Conservation (phyloP, 116 monocot genomes). For the Iris pallida region DNA sequence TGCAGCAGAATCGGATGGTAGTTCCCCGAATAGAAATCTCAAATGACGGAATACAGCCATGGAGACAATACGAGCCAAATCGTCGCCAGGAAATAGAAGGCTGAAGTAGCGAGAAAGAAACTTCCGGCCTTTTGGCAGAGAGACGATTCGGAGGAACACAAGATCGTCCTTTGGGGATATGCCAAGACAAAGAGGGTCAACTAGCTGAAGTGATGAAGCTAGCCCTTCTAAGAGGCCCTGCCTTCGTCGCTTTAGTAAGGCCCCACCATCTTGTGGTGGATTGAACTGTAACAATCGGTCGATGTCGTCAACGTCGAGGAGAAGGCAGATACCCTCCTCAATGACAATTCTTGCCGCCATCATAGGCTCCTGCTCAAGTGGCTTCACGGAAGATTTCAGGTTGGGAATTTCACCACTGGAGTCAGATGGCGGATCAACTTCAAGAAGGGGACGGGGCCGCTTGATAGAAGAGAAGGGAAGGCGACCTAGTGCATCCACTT, state of each 20-base stretch:
- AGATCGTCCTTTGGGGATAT: constrained; percentile 72
- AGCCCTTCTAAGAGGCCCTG: constrained; percentile 72
- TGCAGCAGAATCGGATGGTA: constrained; percentile 24
- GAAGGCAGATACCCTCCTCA: constrained; percentile 82
- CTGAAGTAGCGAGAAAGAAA: constrained; percentile 64
- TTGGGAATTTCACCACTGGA: constrained; percentile 1
- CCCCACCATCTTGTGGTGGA: constrained; percentile 65
- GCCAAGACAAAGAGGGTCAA: constrained; percentile 60
- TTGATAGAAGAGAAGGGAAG: constrained; percentile 36
- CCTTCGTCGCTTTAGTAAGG: constrained; percentile 55
- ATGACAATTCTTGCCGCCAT: constrained; percentile 79
- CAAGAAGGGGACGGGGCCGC: constrained; percentile 33
- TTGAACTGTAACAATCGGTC: constrained; percentile 64
- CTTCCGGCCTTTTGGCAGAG: constrained; percentile 88
- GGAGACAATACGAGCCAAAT: constrained; percentile 34
- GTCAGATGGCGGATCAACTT: constrained; percentile 11
- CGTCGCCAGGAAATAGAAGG: constrained; percentile 62
- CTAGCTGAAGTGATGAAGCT: constrained; percentile 79
- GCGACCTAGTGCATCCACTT: constrained; percentile 33
- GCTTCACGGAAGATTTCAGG: constrained; percentile 29
- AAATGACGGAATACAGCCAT: constrained; percentile 54
- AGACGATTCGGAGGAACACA: constrained; percentile 72
- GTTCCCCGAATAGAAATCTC: constrained; percentile 28
- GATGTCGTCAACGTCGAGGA: constrained; percentile 90
- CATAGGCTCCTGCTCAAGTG: constrained; percentile 85